Base-by-base conservation (phyloP, 2,329 filamentous ascomycete genomes). In the Paramyrothecium roridum region DNA sequence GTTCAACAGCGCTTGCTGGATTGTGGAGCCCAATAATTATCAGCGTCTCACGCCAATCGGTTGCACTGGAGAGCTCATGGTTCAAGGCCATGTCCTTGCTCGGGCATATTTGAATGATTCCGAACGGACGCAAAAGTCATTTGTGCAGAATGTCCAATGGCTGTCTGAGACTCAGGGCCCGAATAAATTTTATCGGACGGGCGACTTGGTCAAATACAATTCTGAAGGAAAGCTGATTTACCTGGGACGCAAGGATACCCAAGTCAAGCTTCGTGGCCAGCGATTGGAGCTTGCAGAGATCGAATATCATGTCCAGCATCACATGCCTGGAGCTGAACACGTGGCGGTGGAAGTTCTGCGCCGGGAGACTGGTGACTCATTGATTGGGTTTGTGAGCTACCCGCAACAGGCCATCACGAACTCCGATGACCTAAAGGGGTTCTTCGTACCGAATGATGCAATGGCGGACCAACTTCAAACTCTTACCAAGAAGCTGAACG, bases 51-150 rank as follows among this genome's bases (percentile, higher is more conserved):
- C 72, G 17, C 74, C 76, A 1, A 57, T 76, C 7, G 76, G 76
- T 2, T 63, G 67, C 3, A 66, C 76, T 2, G 77, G 77, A 16
- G 77, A 80, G 61, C 69, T 79, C 19, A 61, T 77, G 8, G 65
- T 81, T 37, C 75, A 76, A 57, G 78, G 79, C 2, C 79, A 80
- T 2, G 73, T 78, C 22, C 76, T 86, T 22, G 81, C 79, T 22
- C 71, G 77, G 17, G 81, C 80, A 23, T 86, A 86, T 55, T 67
- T 83, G 34, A 76, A 79, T 53, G 78, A 84, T 45, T 67, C 70
- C 0, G 70, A 73, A 48, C 81, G 80, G 62, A 84, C 81, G 0
- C 70, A 70, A 12, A 73, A 72, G 20, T 74, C 73, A 0, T 86
- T 85, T 56, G 75, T 86, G 47, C 66, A 69, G 16, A 70, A 79